A percentile compares a stretch with the other conserved stretches of the same genome.
phyloP scores from a whole-genome alignment of 495 filamentous ascomycete genomes.

The Sordaria brevicollis region DNA sequence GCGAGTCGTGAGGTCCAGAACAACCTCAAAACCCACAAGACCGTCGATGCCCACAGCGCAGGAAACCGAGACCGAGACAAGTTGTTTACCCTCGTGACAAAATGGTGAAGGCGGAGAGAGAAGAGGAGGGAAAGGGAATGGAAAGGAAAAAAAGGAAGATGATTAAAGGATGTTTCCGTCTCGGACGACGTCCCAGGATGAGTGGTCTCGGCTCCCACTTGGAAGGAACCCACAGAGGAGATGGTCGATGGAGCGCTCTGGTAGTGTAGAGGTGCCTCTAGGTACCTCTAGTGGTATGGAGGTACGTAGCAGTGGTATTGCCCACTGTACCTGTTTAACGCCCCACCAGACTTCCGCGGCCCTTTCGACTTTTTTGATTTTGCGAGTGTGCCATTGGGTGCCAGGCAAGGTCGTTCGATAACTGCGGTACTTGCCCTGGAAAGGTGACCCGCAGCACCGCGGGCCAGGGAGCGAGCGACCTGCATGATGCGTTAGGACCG shows the following conservation, averaged over 20 bases:
- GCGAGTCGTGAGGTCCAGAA: background rate
- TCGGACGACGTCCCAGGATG: background rate
- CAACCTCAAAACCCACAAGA: background rate
- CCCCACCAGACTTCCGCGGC: background rate
- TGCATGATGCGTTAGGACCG: background rate
- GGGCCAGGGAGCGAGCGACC: background rate
- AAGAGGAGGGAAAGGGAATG: conserved; percentile 7
- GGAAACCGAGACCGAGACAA: background rate
- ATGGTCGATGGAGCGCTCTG: background rate
- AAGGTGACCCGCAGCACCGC: background rate
- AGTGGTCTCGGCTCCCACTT: background rate
- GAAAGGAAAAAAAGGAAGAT: conserved; percentile 12
- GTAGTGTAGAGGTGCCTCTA: no score
- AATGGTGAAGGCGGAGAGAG: background rate
- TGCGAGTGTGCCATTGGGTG: background rate
- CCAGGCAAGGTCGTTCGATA: background rate
- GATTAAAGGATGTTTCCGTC: conserved; percentile 6
- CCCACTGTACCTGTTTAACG: background rate
- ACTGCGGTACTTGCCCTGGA: background rate
- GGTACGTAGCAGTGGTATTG: background rate
- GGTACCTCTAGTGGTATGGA: no score
- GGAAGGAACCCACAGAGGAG: background rate
- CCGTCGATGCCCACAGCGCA: background rate
- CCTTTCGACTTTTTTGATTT: no score
- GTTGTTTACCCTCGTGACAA: background rate